Conservation (phyloP, 768 basidiomycete species). For the Pleurotus djamor region DNA sequence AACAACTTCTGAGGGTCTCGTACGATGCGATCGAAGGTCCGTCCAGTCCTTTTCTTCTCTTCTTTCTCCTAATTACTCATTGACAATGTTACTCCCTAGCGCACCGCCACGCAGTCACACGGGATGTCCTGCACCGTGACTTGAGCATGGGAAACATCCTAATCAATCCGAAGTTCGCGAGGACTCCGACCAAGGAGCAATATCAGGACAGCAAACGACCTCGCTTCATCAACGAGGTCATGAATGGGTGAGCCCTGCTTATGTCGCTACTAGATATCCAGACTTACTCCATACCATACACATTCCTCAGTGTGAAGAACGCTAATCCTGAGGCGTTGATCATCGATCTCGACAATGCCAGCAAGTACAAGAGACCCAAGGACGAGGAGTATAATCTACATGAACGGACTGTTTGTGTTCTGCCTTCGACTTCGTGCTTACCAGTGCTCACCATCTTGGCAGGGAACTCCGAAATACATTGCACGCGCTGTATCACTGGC, state of each 20-base stretch:
- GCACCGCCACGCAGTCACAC: background rate
- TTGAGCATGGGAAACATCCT: slow-evolving; percentile 3
- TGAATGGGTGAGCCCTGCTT: background rate
- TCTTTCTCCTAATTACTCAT: background rate
- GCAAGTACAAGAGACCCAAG: background rate
- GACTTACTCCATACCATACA: background rate
- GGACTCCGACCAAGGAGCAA: background rate
- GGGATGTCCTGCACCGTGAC: slow-evolving; percentile 2
- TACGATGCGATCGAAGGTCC: slow-evolving; percentile 4
- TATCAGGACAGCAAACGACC: background rate
- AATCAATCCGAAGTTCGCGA: background rate
- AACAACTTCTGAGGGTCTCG: background rate
- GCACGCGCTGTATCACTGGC: slow-evolving; percentile 7
- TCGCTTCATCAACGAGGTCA: background rate
- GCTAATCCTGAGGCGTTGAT: background rate
- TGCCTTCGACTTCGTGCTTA: too few species aligned
- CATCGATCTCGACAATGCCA: background rate
- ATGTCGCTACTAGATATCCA: background rate
- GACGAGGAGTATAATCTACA: background rate
- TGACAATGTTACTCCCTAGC: background rate
- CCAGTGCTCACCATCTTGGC: background rate
- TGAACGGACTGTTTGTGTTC: too few species aligned
- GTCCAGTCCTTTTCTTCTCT: background rate
- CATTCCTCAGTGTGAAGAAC: background rate
- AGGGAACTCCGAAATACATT: slow-evolving; percentile 11